Conservation (phyloP, 257 asterid genomes). For the Nicotiana tabacum region DNA sequence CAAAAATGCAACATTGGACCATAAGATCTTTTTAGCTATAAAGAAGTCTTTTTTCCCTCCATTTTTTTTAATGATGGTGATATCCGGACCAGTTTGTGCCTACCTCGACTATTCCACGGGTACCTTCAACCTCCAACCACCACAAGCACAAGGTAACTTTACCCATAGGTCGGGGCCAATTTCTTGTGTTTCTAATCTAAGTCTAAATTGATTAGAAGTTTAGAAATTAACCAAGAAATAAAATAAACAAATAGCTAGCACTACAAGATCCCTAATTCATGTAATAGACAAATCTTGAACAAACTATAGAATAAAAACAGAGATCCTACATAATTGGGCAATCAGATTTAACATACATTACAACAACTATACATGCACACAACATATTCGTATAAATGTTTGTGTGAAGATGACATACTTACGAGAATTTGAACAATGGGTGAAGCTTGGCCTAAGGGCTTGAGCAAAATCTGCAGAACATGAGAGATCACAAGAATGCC, state of each 20-base stretch:
- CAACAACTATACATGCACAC: neutral
- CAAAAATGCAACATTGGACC: neutral
- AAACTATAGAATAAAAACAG: neutral
- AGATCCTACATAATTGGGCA: neutral
- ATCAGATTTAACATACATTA: neutral
- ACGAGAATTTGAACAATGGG: conserved; percentile 98
- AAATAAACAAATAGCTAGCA: neutral
- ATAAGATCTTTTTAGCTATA: neutral
- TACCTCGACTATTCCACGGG: no score
- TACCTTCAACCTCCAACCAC: no score
- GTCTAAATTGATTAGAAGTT: neutral
- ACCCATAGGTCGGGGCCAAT: no score
- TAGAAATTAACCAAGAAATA: neutral
- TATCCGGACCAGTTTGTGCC: no score
- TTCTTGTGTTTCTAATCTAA: neutral
- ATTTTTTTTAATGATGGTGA: no score
- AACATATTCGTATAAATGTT: neutral
- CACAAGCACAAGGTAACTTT: no score
- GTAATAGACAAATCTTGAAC: neutral
- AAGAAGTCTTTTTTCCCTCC: neutral
- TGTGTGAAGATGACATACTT: conserved; percentile 66
- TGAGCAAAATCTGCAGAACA: conserved; percentile 72
- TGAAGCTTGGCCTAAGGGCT: conserved; percentile 85
- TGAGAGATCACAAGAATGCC: conserved; percentile 90
- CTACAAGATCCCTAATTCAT: neutral